Conservation (phyloP, 441 rosid genomes). For the Lagerstroemia fauriei region DNA sequence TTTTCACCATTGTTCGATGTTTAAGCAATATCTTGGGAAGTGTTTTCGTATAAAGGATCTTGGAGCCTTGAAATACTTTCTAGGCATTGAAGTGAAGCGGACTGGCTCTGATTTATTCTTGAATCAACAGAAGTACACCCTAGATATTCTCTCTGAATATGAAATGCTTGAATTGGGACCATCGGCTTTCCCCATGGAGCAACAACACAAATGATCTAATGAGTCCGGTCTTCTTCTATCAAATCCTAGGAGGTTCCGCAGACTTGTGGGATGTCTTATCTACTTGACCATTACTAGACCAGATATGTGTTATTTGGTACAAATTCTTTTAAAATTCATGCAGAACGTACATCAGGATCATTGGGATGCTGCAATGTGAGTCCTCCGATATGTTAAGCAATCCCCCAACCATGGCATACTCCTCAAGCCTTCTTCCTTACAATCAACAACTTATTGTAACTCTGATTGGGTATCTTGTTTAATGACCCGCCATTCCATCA, state of each 20-base stretch:
- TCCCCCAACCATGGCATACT: background rate
- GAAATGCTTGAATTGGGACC: background rate
- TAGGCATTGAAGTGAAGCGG: background rate
- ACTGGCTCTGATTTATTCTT: background rate
- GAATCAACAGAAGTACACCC: background rate
- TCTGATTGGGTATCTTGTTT: background rate
- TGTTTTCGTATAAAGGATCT: background rate
- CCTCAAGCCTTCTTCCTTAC: too few species aligned
- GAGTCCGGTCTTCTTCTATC: too few species aligned
- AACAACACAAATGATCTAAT: background rate
- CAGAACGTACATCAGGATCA: too few species aligned
- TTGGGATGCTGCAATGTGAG: background rate
- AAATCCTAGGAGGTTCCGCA: too few species aligned
- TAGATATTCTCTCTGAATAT: background rate
- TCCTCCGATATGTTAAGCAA: background rate
- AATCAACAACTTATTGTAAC: background rate
- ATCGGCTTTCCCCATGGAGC: background rate
- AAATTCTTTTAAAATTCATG: too few species aligned
- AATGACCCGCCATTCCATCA: background rate
- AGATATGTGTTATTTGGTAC: too few species aligned
- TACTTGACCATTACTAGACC: too few species aligned
- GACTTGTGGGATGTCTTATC: too few species aligned
- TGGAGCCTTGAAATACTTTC: background rate
- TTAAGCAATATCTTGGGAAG: background rate
- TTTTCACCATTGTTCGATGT: background rate